Evolutionary conservation across 352 stramenopile genomes (phyloP), one percentile per base, ranked within the genome.

Genomic region (Phytophthora litchii): DNA sequence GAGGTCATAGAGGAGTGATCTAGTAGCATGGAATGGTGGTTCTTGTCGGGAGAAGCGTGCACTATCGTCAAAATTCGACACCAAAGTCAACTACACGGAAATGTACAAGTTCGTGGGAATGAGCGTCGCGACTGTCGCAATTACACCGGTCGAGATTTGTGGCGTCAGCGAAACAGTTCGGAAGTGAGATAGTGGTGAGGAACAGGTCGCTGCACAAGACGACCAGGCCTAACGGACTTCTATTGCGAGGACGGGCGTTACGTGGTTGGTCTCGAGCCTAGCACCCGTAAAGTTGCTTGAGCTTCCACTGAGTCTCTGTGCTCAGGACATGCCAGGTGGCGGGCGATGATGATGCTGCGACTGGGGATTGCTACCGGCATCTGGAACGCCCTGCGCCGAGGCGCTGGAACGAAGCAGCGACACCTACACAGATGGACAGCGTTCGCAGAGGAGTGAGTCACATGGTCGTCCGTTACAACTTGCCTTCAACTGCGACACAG

Each of bases 301-400:
- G 56, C 43, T 46, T 11, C 48, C 52, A 53, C 14, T 2, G 23
- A 34, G 47, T 56, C 35, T 41, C 35, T 19, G 17, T 17, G 41
- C 20, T 84, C 58, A 88, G 42, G 66, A 64, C 78, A 88, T 88
- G 61, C 78, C 78, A 50, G 78, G 78, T 32, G 76, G 64, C 42
- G 76, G 60, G 37, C 76, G 75, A 29, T 73, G 64, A 36, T 68
- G 58, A 49, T 69, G 48, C 47, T 69, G 64, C 31, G 50, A 50
- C 43, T 60, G 49, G 20, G 32, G 46, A 56, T 55, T 60, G 60
- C 49, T 60, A 10, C 54, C 52, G 51, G 37, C 40, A 53, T 63
- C 59, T 59, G 48, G 38, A 9, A 14, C 31, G 19, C 29, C 29
- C 11, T 40, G 46, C 3, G 41, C 52, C 7, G 51, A 27, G 14